Base-by-base conservation (phyloP, 192 early-diverging fungal genomes). In the Rhizoclosmatium globosum region DNA sequence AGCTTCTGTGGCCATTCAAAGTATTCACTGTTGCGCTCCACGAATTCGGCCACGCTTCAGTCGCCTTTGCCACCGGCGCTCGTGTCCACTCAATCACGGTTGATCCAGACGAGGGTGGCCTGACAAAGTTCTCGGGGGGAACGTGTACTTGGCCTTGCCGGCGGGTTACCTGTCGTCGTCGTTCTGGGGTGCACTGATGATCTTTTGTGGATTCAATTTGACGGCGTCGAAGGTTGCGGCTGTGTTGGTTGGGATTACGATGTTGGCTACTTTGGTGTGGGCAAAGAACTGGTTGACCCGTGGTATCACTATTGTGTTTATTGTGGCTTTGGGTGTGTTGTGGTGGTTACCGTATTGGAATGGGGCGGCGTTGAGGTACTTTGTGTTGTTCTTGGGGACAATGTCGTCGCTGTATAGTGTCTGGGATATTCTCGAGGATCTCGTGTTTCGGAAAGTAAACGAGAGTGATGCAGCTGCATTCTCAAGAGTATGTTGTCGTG, bases 381-480 rank as follows among this genome's bases (percentile, higher is more conserved):
- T 98, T 79, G 94, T 98, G 11, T 86, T 98, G 2, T 99, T 99
- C 82, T 86, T 99, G 71, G 97, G 94, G 45, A 93, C 95, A 17
- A 99, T 99, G 98, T 93, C 91, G 2, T 92, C 94, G 39, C 86
- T 97, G 44, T 99, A 99, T 80, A 92, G 92, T 64, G 87, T 97
- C 41, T 96, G 96, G 92, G 98, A 99, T 85, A 98, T 98, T 82
- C 82, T 98, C 64, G 98, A 99, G 56, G 96, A 98, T 86, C 86
- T 95, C 15, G 88, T 98, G 2, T 85, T 92, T 68, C 86, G 94
- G 59, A 98, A 97, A 84, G 93, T 94, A n/a, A 95, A 98, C 78
- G 94, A 95, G 76, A 94, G 94, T n/a, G 98, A 97, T 81, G 96
- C 97, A 2, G 91, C 92, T 4, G 89, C 92, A 82, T 97, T 97